Conservation (phyloP, 768 basidiomycete genomes). For the Tylopilus balloui region DNA sequence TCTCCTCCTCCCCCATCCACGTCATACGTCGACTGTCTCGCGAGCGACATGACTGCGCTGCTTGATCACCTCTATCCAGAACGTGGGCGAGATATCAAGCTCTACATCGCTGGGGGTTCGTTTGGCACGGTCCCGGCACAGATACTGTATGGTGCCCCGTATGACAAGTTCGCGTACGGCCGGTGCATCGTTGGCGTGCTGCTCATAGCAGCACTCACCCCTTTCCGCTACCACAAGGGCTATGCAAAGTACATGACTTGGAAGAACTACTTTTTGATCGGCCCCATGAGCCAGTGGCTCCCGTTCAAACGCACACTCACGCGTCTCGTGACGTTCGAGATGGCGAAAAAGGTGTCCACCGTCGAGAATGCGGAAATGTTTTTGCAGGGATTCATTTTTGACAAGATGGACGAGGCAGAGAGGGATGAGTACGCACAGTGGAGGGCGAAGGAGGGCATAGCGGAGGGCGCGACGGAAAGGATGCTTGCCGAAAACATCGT, state of each 20-base stretch:
- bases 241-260: conserved; percentile 46
- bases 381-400: conserved; percentile 36
- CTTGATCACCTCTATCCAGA: conserved; percentile 49
- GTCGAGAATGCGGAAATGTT: conserved; percentile 40
- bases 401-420: conserved; percentile 37
- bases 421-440: conserved; percentile 35
- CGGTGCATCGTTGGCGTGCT: conserved; percentile 44
- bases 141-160: conserved; percentile 50
- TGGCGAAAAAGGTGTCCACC: conserved; percentile 36
- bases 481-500: conserved; percentile 39
- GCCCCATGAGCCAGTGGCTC: conserved; percentile 40
- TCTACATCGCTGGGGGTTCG: conserved; percentile 51
- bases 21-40: conserved; percentile 40
- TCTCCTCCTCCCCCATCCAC: conserved; percentile 35
- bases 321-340: conserved; percentile 29
- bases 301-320: conserved; percentile 37
- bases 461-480: conserved; percentile 42
- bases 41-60: conserved; percentile 42
- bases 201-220: conserved; percentile 44
- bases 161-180: conserved; percentile 48
- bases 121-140: conserved; percentile 54
- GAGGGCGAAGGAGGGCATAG: conserved; percentile 36
- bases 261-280: conserved; percentile 43
- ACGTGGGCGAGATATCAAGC: conserved; percentile 32
- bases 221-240: conserved; percentile 42